Evolutionary conservation across 768 basidiomycete genomes (phyloP).

Genomic region (Mycena haematopus): DNA sequence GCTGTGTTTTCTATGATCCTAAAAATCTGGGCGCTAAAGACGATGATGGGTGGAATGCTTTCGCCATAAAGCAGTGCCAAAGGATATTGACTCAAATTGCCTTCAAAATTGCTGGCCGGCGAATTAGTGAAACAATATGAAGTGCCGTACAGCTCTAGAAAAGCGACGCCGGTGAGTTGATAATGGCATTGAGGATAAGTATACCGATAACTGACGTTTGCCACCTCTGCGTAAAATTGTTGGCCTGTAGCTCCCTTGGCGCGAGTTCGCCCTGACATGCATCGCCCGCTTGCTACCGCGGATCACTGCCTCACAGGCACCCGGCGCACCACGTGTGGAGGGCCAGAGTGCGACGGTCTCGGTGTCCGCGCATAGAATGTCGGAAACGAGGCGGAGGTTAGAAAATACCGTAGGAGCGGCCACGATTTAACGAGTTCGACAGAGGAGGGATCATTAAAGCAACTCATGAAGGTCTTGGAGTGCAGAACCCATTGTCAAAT

Average conservation of each 20-base stretch:
- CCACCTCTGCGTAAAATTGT: conserved; percentile 16
- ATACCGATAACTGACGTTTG: conserved; percentile 25
- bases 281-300: conserved; percentile 25
- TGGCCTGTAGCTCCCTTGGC: conserved; percentile 18
- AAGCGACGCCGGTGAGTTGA: conserved; percentile 19
- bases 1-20: conserved; percentile 24
- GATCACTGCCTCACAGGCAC: conserved; percentile 23
- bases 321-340: conserved; percentile 23
- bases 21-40: neutral
- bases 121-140: conserved; percentile 15
- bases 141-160: conserved; percentile 21
- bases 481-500: neutral
- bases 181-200: conserved; percentile 20
- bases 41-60: neutral
- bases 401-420: conserved; percentile 2
- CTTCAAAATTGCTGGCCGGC: conserved; percentile 12
- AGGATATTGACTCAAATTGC: neutral
- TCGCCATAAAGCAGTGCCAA: conserved; percentile 18
- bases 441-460: conserved; percentile 4
- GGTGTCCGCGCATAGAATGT: conserved; percentile 9
- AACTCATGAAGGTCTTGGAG: conserved; percentile 3
- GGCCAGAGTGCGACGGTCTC: conserved; percentile 45
- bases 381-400: conserved; percentile 15
- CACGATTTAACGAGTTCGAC: neutral
- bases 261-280: conserved; percentile 20